Base-by-base conservation (phyloP, 768 basidiomycete genomes). In the Sarcodon aspratus region DNA sequence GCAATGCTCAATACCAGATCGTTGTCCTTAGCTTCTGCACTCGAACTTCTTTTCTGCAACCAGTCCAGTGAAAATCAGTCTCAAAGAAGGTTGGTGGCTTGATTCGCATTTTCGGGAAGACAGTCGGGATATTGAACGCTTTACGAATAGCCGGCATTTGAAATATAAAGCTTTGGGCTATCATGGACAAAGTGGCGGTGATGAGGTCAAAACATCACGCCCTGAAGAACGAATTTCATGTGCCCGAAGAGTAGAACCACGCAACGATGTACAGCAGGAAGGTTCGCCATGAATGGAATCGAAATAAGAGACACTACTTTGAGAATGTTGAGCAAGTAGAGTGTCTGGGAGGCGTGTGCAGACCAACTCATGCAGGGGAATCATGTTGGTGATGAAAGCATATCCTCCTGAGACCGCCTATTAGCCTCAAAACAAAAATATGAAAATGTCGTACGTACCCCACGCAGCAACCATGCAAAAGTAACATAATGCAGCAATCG, bases 381-480 rank as follows among this genome's bases (percentile, higher is more conserved):
- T 94, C 95, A 99, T 99, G 74, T 99, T 99, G 43, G 96, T 99
- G 65, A 99, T 99, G 75, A 99, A 99, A 0, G 87, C 96, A 67
- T 98, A 99, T 55, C 93, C 92, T 73, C 90, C 89, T 90, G 45
- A 9, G 33, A 9, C 52, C 27, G 17, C 2, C 40, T 42, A 9
- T 42, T 2, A 42, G 40, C 13, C 9, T 27, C 13, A 38, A 38
- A 38, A 2, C 37, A n/a, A 27, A 6, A 9, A 12, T 27, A 17
- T 38, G 15, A 15, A 36, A 13, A 12, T 31, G 15, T 8, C 46
- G 12, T 11, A 67, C 77, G 50, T 57, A 86, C 95, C 96, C 96
- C 96, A 99, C 32, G 96, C 96, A 47, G 96, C 95, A n/a, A 99
- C 96, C 96, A 99, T 99, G 76, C 98, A 99, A 57, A 97, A 98